A percentile compares a stretch with the other conserved stretches of the same genome.
These are phyloP conservation scores for Sophora flavescens DNA, from an alignment of 306 rosid species.

Conservation along the genomic window DNA sequence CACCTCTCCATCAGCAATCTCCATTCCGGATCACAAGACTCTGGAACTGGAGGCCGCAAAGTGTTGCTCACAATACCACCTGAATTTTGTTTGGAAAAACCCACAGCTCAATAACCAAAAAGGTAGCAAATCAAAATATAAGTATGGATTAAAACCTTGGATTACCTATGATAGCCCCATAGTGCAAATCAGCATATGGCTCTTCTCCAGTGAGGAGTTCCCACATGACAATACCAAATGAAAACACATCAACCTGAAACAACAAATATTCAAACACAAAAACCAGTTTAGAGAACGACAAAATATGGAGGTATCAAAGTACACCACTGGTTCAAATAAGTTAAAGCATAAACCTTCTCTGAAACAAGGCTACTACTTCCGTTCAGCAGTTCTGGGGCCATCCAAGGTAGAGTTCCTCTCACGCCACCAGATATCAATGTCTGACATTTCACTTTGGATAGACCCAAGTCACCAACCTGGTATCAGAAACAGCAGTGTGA, in stretches of 20 bases:
- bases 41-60: conserved; percentile 78
- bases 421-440: conserved; percentile 94
- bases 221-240: conserved; percentile 91
- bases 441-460: conserved; percentile 93
- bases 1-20: conserved; percentile 81
- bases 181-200: conserved; percentile 90
- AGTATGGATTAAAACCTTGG: not conserved
- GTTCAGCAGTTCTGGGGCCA: conserved; percentile 97
- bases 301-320: conserved; percentile 21
- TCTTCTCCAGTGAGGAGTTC: conserved; percentile 96
- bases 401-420: conserved; percentile 97
- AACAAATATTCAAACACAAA: conserved; percentile 24
- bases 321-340: conserved; percentile 8
- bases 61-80: conserved; percentile 98
- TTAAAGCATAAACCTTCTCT: conserved; percentile 70
- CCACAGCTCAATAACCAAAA: conserved; percentile 36
- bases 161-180: conserved; percentile 94
- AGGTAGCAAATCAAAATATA: not conserved
- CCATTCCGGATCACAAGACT: conserved; percentile 82
- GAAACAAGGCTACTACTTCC: conserved; percentile 96
- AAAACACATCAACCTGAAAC: conserved; percentile 86
- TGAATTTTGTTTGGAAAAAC: conserved; percentile 46
- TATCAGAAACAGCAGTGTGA: conserved; percentile 37
- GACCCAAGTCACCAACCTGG: conserved; percentile 96
- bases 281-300: conserved; percentile 27